These are phyloP conservation scores for Monilinia polystroma DNA, from an alignment of 2,329 filamentous ascomycete species.

Conservation along the genomic window DNA sequence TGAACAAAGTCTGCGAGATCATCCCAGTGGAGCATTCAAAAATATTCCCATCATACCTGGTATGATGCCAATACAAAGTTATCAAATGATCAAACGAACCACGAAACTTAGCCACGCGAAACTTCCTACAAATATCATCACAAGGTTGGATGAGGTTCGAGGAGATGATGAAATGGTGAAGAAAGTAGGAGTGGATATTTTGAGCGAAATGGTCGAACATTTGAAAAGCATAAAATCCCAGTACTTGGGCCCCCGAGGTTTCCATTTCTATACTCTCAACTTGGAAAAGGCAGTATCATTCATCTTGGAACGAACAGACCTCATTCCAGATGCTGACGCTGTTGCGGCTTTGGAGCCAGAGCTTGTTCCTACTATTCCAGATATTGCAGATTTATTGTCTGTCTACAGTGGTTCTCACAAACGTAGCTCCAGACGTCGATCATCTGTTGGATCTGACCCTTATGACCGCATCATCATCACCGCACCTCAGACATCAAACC, in stretches of 20 bases:
- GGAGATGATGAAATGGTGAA: constrained; percentile 81
- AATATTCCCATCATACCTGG: constrained; percentile 88
- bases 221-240: constrained; percentile 62
- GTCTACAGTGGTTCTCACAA: constrained; percentile 18
- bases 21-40: constrained; percentile 83
- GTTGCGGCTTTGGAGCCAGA: constrained; percentile 43
- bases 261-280: constrained; percentile 97
- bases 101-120: constrained; percentile 91
- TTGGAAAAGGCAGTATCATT: constrained; percentile 94
- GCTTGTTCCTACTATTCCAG: constrained; percentile 42
- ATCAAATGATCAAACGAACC: constrained; percentile 90
- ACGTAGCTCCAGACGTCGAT: constrained; percentile 31
- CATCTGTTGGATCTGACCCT: constrained; percentile 75
- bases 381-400: constrained; percentile 38
- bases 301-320: constrained; percentile 78
- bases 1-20: constrained; percentile 71
- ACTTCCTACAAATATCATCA: constrained; percentile 69
- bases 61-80: constrained; percentile 96
- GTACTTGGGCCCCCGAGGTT: constrained; percentile 66
- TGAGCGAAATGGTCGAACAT: constrained; percentile 79
- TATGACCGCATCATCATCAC: constrained; percentile 86
- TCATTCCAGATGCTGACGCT: constrained; percentile 65
- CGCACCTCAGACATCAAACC: constrained; percentile 56
- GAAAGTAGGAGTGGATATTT: constrained; percentile 73
- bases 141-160: constrained; percentile 69